Base-by-base conservation (phyloP, 768 basidiomycete species). In the Mycena kentingensis region DNA sequence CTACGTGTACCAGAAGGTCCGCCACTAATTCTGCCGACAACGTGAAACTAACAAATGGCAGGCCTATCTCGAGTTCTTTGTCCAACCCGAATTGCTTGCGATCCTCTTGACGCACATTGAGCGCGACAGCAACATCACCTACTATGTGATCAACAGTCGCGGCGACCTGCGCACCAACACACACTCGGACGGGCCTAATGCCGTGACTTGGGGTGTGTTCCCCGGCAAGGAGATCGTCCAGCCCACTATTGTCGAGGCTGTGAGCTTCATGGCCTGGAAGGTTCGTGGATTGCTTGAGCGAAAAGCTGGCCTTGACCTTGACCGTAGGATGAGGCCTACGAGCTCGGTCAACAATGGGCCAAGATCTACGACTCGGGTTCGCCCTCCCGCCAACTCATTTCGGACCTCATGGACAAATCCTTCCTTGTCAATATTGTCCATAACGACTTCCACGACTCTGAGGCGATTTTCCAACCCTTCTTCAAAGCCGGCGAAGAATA, bases 201-300 rank as follows among this genome's bases (percentile, higher is more conserved):
- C 95, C n/a, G 93, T 98, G 16, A 98, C 95, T 1, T 98, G 95
- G 95, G 95, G 95, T 57, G 92, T 97, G 8, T 98, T 96, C 79
- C 93, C 95, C 4, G 91, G 92, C 50, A 98, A 98, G 70, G 95
- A 97, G 75, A 90, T 97, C 61, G 74, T 96, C 41, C 93, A 96
- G 66, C 95, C 95, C 19, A 98, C 95, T 18, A 93, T 97, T 55
- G 95, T 98, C 19, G 95, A 98, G 68, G 92, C 94, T 3, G 88
- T 96, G 62, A 95, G 93, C 65, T 97, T 97, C 78, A 95, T 96
- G 90, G 94, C 94, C 15, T 97, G 94, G 94, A 96, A 96, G 83
- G 90, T 86, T 46, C 35, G 77, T n/a, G n/a, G n/a, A n/a, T n/a
- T n/a, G n/a, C n/a, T n/a, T n/a, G n/a, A n/a, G n/a, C n/a, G n/a